Percentiles rank a stretch among this genome's conserved stretches.
phyloP scores from a whole-genome alignment of 768 basidiomycete genomes.

The Agaricus blazei region DNA sequence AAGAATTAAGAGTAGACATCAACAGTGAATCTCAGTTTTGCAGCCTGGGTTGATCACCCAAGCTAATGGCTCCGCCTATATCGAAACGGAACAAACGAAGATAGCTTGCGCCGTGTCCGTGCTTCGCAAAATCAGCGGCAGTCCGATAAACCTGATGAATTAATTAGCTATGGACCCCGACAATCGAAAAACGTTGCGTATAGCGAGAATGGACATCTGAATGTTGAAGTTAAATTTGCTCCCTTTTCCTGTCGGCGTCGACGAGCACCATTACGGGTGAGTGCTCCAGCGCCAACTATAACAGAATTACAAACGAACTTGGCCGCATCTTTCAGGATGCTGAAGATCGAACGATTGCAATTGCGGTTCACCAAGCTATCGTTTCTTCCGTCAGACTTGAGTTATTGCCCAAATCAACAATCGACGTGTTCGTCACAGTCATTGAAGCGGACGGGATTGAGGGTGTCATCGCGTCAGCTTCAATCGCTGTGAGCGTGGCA shows the following conservation, averaged over 20 bases:
- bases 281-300: slow-evolving; percentile 19
- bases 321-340: slow-evolving; percentile 62
- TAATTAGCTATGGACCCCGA: slow-evolving; percentile 71
- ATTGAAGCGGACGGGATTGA: slow-evolving; percentile 93
- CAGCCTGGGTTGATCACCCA: slow-evolving; percentile 87
- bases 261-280: slow-evolving; percentile 81
- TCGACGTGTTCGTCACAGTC: slow-evolving; percentile 87
- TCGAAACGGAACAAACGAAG: slow-evolving; percentile 89
- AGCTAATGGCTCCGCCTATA: slow-evolving; percentile 95
- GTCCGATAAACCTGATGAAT: slow-evolving; percentile 9
- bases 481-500: slow-evolving; percentile 85
- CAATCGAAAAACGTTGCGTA: slow-evolving; percentile 79
- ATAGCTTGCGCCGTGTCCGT: slow-evolving; percentile 94
- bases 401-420: slow-evolving; percentile 87
- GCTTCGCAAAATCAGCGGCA: slow-evolving; percentile 1
- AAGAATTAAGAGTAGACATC: slow-evolving; percentile 7
- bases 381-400: slow-evolving; percentile 82
- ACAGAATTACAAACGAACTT: slow-evolving; percentile 14
- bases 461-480: slow-evolving; percentile 79
- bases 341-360: slow-evolving; percentile 83
- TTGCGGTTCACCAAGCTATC: slow-evolving; percentile 82
- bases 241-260: slow-evolving; percentile 83
- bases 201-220: slow-evolving; percentile 83
- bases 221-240: slow-evolving; percentile 95
- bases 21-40: slow-evolving; percentile 51